phyloP scores from a whole-genome alignment of 2,329 filamentous ascomycete species.

The Alternaria sp. region DNA sequence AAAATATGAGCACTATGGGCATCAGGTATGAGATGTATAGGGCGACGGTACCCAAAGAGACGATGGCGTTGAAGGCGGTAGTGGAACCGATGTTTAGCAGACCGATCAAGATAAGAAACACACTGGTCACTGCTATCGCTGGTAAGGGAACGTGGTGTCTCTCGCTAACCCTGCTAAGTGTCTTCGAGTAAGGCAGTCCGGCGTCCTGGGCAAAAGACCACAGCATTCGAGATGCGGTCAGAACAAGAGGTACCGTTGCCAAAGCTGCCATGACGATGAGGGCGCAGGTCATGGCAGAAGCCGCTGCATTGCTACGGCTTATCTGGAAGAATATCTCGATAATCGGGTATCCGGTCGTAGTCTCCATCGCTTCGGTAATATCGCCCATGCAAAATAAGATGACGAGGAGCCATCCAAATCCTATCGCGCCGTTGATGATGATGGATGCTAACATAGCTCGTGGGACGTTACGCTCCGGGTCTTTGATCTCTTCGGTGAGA shows the following conservation, averaged over 20 bases:
- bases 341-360: constrained; percentile 47
- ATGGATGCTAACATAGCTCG: constrained; percentile 14
- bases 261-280: constrained; percentile 31
- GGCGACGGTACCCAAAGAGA: constrained; percentile 26
- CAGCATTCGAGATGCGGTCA: constrained; percentile 36
- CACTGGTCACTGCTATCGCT: constrained; percentile 19
- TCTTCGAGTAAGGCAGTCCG: constrained; percentile 45
- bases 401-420: constrained; percentile 46
- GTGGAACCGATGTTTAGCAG: constrained; percentile 29
- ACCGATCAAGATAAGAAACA: constrained; percentile 17
- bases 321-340: constrained; percentile 42
- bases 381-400: constrained; percentile 48
- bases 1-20: constrained; percentile 21
- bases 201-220: constrained; percentile 34
- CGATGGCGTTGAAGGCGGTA: constrained; percentile 30
- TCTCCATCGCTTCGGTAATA: constrained; percentile 36
- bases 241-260: constrained; percentile 13
- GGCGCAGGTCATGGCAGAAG: constrained; percentile 26
- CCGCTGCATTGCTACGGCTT: constrained; percentile 2
- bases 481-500: constrained; percentile 8
- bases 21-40: constrained; percentile 32
- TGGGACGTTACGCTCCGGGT: constrained; percentile 5
- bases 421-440: constrained; percentile 46
- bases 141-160: constrained; percentile 28
- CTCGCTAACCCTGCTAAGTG: constrained; percentile 22